phyloP scores from a whole-genome alignment of 768 basidiomycete genomes.

The Auricularia heimuer region DNA sequence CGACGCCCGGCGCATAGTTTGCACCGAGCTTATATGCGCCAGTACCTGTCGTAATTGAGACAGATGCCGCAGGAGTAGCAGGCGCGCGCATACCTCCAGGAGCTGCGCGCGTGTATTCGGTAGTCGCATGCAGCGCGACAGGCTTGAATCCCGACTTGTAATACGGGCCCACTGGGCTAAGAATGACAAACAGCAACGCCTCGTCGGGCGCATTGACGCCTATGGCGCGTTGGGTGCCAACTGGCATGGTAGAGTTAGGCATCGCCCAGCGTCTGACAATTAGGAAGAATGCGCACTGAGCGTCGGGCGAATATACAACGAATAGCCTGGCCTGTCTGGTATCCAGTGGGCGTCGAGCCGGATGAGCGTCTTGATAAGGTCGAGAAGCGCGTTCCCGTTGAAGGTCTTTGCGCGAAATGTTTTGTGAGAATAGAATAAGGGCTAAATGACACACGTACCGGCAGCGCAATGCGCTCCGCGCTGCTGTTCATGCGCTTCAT shows the following conservation, averaged over 20 bases:
- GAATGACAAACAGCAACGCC: constrained; percentile 60
- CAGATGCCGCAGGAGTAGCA: no score
- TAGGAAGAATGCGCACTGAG: constrained; percentile 34
- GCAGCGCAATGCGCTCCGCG: constrained; percentile 67
- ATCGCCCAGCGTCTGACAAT: neutral
- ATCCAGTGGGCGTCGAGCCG: constrained; percentile 84
- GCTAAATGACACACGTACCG: constrained; percentile 34
- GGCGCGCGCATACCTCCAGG: constrained; percentile 28
- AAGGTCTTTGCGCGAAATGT: constrained; percentile 45
- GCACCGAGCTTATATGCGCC: constrained; percentile 82
- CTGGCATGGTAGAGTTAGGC: constrained; percentile 26
- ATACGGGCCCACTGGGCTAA: constrained; percentile 64
- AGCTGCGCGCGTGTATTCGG: constrained; percentile 37
- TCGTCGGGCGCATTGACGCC: constrained; percentile 40
- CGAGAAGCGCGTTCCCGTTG: constrained; percentile 59
- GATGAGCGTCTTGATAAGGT: constrained; percentile 80
- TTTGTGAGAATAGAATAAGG: neutral
- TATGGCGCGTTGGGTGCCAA: constrained; percentile 57
- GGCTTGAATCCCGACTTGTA: constrained; percentile 86
- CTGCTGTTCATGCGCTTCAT: constrained; percentile 92
- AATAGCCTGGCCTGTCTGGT: constrained; percentile 77
- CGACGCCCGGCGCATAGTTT: constrained; percentile 82
- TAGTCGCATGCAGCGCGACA: constrained; percentile 65
- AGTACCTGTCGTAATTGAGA: constrained; percentile 39
- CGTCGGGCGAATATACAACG: constrained; percentile 83